These are phyloP conservation scores for Solanum habrochaites DNA, from an alignment of 257 asterid species.

Conservation along the genomic window DNA sequence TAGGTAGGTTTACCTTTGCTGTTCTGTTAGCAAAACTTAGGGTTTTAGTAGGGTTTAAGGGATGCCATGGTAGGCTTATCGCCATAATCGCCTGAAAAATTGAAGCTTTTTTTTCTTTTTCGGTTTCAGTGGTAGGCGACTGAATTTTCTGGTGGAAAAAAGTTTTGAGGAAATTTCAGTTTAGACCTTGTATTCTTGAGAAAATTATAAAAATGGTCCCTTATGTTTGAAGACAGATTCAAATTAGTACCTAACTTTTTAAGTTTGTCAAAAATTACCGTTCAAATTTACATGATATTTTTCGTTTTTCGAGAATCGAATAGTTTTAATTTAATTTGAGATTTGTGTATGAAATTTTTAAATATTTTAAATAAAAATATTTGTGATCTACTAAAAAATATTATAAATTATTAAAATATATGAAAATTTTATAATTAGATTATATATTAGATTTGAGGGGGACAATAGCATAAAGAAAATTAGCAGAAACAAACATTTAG, in stretches of 20 bases:
- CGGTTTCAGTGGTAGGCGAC: not conserved
- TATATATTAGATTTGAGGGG: not conserved
- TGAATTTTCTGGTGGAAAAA: not conserved
- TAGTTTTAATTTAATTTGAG: rapidly evolving
- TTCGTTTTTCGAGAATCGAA: rapidly evolving
- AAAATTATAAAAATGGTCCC: not conserved
- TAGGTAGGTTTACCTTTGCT: not conserved
- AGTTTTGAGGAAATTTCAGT: not conserved
- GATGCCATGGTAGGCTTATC: constrained; percentile 58
- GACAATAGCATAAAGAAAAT: not conserved
- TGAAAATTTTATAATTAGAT: too few relatives aligned
- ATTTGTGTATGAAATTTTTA: rapidly evolving
- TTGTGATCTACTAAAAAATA: too few relatives aligned
- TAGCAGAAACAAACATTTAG: not conserved
- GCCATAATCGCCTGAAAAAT: constrained; percentile 31
- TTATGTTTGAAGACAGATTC: not conserved
- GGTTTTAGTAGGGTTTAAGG: constrained; percentile 24
- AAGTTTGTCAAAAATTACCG: not conserved
- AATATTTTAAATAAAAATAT: too few relatives aligned
- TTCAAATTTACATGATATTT: rapidly evolving
- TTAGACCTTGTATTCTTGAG: not conserved
- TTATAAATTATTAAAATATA: too few relatives aligned
- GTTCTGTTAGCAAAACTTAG: not conserved
- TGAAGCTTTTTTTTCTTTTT: not conserved
- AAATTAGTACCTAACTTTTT: not conserved